A percentile compares a stretch with the other conserved stretches of the same genome.
Conservation (phyloP, 1,284 basidiomycete genomes). For the Calocybe gambosa region DNA sequence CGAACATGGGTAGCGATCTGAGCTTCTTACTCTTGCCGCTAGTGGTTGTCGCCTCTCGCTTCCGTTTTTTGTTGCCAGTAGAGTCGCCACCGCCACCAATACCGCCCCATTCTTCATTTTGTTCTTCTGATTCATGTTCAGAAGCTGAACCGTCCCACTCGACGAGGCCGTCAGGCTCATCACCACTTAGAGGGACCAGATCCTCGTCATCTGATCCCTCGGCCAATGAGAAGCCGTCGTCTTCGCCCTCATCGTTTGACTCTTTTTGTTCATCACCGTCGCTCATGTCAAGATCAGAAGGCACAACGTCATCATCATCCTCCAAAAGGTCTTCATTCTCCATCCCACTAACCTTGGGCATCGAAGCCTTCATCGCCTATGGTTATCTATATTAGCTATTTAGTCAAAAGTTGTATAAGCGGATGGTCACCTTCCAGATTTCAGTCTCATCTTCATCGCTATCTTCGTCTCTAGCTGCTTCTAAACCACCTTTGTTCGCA, state of each 20-base stretch:
- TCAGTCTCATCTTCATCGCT: conserved; percentile 42
- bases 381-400: conserved; percentile 2
- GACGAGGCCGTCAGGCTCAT: conserved; percentile 18
- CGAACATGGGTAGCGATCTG: conserved; percentile 79
- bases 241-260: conserved; percentile 21
- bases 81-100: conserved; percentile 27
- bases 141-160: conserved; percentile 19
- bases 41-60: conserved; percentile 30
- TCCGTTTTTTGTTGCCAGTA: conserved; percentile 17
- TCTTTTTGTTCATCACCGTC: conserved; percentile 27
- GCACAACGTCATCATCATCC: conserved; percentile 28
- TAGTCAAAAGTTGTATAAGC: neutral
- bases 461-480: conserved; percentile 22
- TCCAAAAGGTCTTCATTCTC: conserved; percentile 39
- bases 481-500: conserved; percentile 26
- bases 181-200: conserved; percentile 43
- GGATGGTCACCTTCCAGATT: conserved; percentile 71
- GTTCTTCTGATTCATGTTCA: conserved; percentile 23
- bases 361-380: conserved; percentile 79
- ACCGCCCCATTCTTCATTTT: conserved; percentile 17
- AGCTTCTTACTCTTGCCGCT: conserved; percentile 67
- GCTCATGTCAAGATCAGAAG: conserved; percentile 17
- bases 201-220: conserved; percentile 69
- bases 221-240: conserved; percentile 40
- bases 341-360: conserved; percentile 50